phyloP scores from a whole-genome alignment of 2,329 filamentous ascomycete genomes.

The Penicillium sp. region DNA sequence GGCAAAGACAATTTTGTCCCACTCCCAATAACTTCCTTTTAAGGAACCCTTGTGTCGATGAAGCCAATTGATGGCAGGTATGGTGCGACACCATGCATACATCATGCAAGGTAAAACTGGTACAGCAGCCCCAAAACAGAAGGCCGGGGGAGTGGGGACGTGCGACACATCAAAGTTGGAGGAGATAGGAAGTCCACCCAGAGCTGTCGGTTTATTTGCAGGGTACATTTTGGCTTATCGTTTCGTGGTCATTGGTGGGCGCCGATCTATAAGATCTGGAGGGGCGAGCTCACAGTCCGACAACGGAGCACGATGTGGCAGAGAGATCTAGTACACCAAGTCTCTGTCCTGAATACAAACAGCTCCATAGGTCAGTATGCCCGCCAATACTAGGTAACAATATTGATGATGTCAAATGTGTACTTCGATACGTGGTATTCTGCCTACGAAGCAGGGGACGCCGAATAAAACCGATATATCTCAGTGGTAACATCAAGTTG shows the following conservation, averaged over 20 bases:
- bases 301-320: not conserved
- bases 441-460: no score
- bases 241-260: conserved; percentile 4
- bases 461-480: no score
- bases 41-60: not conserved
- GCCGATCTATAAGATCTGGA: not conserved
- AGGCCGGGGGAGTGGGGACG: conserved; percentile 14
- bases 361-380: no score
- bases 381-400: no score
- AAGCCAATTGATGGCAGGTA: not conserved
- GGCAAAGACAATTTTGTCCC: not conserved
- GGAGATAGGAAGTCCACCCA: not conserved
- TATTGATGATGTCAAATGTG: no score
- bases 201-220: not conserved
- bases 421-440: no score
- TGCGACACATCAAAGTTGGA: conserved; percentile 10
- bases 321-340: not conserved
- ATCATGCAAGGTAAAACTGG: not conserved
- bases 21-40: conserved; percentile 4
- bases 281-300: not conserved
- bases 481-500: no score
- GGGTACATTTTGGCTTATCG: conserved; percentile 3
- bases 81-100: not conserved
- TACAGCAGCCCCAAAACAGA: conserved; percentile 18
- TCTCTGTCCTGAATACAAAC: no score